phyloP scores from a whole-genome alignment of 2,329 filamentous ascomycete species.

The Monosporascus sp. region DNA sequence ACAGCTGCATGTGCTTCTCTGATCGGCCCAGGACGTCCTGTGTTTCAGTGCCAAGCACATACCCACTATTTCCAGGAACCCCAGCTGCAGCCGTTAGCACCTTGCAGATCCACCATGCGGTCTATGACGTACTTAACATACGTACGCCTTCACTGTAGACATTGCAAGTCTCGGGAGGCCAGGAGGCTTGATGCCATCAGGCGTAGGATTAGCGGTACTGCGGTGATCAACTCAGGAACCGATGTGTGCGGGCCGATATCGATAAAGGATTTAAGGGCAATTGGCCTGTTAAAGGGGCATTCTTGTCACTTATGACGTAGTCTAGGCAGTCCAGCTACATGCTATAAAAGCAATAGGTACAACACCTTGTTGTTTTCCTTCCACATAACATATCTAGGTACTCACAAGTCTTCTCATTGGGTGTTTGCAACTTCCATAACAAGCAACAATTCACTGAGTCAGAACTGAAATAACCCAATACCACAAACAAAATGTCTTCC shows the following conservation, averaged over 20 bases:
- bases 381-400: too few species aligned
- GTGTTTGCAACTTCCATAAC: too few species aligned
- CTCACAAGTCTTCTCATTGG: too few species aligned
- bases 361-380: too few species aligned
- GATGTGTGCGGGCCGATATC: too few species aligned
- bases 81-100: background rate
- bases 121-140: background rate
- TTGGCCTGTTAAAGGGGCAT: background rate
- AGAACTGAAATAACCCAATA: background rate
- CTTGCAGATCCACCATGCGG: background rate
- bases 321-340: background rate
- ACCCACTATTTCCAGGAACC: background rate
- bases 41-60: background rate
- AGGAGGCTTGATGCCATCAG: background rate
- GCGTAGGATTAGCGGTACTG: too few species aligned
- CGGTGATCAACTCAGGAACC: too few species aligned
- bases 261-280: background rate
- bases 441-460: too few species aligned
- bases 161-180: background rate
- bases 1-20: background rate
- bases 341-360: too few species aligned
- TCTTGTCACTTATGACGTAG: background rate
- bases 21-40: background rate
- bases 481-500: constrained; percentile 24
- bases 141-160: background rate